phyloP scores from a whole-genome alignment of 2,329 filamentous ascomycete species.

The Cladosporium sp. region DNA sequence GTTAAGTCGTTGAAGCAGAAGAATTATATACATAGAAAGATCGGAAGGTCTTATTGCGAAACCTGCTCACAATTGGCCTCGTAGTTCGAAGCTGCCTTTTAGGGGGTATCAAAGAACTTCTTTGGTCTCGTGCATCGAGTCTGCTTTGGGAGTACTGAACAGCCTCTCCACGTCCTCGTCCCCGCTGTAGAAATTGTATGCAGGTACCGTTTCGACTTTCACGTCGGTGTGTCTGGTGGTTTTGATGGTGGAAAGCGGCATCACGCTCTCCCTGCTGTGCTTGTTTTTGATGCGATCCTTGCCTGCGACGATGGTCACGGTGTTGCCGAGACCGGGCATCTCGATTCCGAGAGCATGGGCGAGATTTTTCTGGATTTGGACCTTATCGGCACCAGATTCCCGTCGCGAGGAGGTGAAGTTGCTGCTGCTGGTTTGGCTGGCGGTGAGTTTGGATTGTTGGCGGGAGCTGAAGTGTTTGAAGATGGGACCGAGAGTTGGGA shows the following conservation, averaged over 20 bases:
- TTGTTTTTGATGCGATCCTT: neutral
- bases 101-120: too few species aligned
- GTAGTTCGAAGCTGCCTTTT: neutral
- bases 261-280: neutral
- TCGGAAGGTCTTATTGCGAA: too few species aligned
- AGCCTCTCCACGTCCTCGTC: constrained; percentile 8
- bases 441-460: neutral
- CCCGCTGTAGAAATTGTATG: neutral
- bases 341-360: constrained; percentile 4
- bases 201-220: neutral
- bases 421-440: neutral
- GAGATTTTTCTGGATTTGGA: neutral
- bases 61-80: too few species aligned
- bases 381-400: neutral
- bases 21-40: too few species aligned
- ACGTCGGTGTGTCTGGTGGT: constrained; percentile 1
- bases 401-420: neutral
- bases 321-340: constrained; percentile 10
- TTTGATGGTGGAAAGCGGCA: neutral
- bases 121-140: neutral
- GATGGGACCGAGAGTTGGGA: constrained; percentile 2
- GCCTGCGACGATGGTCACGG: constrained; percentile 5
- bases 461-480: neutral
- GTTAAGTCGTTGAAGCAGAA: too few species aligned
- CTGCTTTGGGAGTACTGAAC: constrained; percentile 1